phyloP scores from a whole-genome alignment of 352 stramenopile species.

The Pythium aquatile region DNA sequence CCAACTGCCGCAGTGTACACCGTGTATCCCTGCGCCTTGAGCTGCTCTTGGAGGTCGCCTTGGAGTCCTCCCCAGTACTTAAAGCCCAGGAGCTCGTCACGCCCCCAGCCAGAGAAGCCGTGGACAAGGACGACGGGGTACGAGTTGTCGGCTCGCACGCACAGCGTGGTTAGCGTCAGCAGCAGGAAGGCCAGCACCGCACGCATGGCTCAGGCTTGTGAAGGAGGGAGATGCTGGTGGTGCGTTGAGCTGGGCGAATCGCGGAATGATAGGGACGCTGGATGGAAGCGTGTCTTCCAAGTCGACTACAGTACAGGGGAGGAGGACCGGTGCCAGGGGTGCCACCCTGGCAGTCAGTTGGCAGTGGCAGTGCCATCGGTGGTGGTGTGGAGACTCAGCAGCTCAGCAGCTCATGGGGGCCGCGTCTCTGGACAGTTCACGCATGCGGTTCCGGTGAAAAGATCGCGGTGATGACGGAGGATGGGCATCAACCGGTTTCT shows the following conservation, averaged over 20 bases:
- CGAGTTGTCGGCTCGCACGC: neutral
- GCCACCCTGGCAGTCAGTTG: neutral
- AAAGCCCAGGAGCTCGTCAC: slow-evolving; percentile 15
- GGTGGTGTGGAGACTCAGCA: too few relatives aligned
- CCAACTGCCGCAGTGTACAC: slow-evolving; percentile 25
- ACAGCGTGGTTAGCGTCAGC: slow-evolving; percentile 8
- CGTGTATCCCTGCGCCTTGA: slow-evolving; percentile 31
- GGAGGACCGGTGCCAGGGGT: neutral
- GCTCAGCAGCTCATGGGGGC: neutral
- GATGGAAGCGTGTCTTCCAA: too few relatives aligned
- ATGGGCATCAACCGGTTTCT: neutral
- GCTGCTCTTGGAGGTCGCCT: slow-evolving; percentile 23
- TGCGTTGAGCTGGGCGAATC: neutral
- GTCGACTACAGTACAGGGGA: too few relatives aligned
- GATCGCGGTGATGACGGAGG: neutral
- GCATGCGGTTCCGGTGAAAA: slow-evolving; percentile 1
- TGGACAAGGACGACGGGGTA: slow-evolving; percentile 24
- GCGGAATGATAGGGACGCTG: neutral
- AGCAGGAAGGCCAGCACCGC: slow-evolving; percentile 15
- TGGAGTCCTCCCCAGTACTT: slow-evolving; percentile 29
- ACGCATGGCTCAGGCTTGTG: slow-evolving; percentile 2
- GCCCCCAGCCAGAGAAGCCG: slow-evolving; percentile 25
- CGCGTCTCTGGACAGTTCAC: neutral
- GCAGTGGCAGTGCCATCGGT: too few relatives aligned
- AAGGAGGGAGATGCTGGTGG: neutral